A percentile compares a stretch with the other conserved stretches of the same genome.
Conservation (phyloP, 2,329 filamentous ascomycete genomes). For the Stemphylium beticola region DNA sequence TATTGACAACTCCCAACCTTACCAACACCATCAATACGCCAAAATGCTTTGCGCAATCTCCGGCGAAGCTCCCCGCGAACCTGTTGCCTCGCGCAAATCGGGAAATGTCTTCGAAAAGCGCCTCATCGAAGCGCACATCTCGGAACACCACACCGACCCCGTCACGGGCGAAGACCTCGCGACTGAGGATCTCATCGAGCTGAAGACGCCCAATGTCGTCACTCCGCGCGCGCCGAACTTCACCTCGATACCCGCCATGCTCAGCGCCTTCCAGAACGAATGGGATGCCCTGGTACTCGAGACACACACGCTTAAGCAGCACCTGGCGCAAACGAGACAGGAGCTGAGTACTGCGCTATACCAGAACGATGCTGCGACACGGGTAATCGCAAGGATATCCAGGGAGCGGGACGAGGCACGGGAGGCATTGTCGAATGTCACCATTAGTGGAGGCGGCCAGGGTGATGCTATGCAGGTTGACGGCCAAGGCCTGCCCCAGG, state of each 20-base stretch:
- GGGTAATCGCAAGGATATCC: conserved; percentile 90
- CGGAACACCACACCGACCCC: conserved; percentile 91
- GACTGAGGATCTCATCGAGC: conserved; percentile 82
- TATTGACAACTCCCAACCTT: not conserved
- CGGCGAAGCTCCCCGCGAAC: conserved; percentile 92
- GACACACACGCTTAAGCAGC: conserved; percentile 87
- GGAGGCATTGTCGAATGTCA: conserved; percentile 84
- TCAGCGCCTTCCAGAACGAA: conserved; percentile 96
- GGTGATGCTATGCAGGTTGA: conserved; percentile 94
- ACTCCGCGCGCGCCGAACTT: conserved; percentile 89
- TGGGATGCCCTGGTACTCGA: conserved; percentile 95
- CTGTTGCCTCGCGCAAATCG: conserved; percentile 93
- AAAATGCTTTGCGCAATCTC: conserved; percentile 71
- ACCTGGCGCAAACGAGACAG: conserved; percentile 86
- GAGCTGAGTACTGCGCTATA: conserved; percentile 94
- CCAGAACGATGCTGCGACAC: conserved; percentile 94
- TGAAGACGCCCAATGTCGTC: conserved; percentile 83
- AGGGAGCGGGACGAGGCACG: conserved; percentile 91
- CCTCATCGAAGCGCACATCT: conserved; percentile 92
- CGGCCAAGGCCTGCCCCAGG: conserved; percentile 74
- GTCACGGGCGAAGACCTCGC: conserved; percentile 85
- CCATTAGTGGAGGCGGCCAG: conserved; percentile 65
- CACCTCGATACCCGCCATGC: conserved; percentile 93
- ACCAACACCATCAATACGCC: conserved; percentile 7
- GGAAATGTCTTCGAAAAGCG: conserved; percentile 94